These are phyloP conservation scores for Emericellopsis cladophorae DNA, from an alignment of 2,329 filamentous ascomycete genomes.

Conservation along the genomic window DNA sequence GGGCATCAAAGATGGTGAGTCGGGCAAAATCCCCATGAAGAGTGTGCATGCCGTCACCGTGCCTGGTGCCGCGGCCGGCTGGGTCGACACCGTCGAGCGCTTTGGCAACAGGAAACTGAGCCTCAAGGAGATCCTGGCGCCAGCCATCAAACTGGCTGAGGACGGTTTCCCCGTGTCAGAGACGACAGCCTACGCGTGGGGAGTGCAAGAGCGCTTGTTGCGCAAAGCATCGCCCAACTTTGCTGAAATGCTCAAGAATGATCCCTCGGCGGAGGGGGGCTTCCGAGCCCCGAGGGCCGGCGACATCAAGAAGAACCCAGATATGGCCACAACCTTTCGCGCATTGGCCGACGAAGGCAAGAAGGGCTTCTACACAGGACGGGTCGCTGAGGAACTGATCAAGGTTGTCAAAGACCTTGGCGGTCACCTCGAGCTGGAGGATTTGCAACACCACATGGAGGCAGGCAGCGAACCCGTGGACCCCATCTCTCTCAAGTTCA, in stretches of 20 bases:
- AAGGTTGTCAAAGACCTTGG: conserved; percentile 66
- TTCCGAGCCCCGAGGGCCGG: conserved; percentile 64
- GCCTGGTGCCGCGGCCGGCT: conserved; percentile 83
- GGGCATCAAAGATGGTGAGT: conserved; percentile 43
- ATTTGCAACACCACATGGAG: conserved; percentile 63
- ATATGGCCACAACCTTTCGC: conserved; percentile 70
- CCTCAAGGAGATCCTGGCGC: conserved; percentile 64
- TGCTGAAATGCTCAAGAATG: conserved; percentile 74
- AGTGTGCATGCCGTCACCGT: conserved; percentile 77
- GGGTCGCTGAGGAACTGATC: conserved; percentile 69
- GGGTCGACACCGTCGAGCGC: conserved; percentile 76
- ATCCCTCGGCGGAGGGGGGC: conserved; percentile 53
- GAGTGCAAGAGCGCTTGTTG: conserved; percentile 46
- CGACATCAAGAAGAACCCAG: conserved; percentile 81
- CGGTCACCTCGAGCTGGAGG: conserved; percentile 65
- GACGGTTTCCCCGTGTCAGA: conserved; percentile 85
- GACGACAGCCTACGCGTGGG: conserved; percentile 64
- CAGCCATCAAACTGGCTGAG: conserved; percentile 77
- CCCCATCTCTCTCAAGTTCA: conserved; percentile 72
- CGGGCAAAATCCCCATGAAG: conserved; percentile 53
- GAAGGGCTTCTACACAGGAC: conserved; percentile 79
- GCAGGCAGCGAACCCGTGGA: conserved; percentile 65
- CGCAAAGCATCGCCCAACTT: conserved; percentile 72
- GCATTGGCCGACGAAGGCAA: conserved; percentile 70
- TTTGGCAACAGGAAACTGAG: conserved; percentile 82